Conservation (phyloP, 1,139 yeast genomes). For the Saccharomyces hybrid region DNA sequence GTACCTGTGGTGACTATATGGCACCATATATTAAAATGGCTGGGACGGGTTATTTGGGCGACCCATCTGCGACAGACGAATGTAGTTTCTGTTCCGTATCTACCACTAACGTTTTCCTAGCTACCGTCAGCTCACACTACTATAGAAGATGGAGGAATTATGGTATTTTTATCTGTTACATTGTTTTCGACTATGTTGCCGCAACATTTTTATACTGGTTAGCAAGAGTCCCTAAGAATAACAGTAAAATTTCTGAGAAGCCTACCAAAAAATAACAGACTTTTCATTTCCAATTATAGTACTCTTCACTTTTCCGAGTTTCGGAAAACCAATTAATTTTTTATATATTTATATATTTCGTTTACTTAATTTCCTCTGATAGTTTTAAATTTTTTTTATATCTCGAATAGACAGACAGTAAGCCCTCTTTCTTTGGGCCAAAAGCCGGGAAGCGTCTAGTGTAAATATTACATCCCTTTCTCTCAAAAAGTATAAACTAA, state of each 20-base stretch:
- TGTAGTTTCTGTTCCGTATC: slow-evolving; percentile 49
- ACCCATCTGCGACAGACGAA: slow-evolving; percentile 37
- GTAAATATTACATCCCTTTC: neutral
- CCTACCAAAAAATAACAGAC: neutral
- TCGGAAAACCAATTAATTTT: neutral
- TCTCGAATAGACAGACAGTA: neutral
- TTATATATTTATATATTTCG: neutral
- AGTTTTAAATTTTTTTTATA: neutral
- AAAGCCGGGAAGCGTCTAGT: neutral
- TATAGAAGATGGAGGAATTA: slow-evolving; percentile 59
- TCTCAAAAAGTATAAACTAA: neutral
- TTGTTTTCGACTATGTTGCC: slow-evolving; percentile 43
- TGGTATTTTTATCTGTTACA: slow-evolving; percentile 44
- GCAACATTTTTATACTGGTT: slow-evolving; percentile 61
- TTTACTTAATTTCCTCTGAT: neutral
- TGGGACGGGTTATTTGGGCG: slow-evolving; percentile 50
- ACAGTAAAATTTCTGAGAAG: neutral
- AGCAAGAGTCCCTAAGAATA: slow-evolving; percentile 59
- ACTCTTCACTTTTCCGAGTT: too few relatives aligned
- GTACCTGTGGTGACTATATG: slow-evolving; percentile 51
- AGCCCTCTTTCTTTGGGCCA: neutral
- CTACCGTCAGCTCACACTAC: slow-evolving; percentile 37
- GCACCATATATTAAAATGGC: slow-evolving; percentile 36
- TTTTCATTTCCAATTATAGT: neutral
- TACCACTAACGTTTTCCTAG: slow-evolving; percentile 46